These are phyloP conservation scores for Russula olivacea DNA, from an alignment of 768 basidiomycete species.

Conservation along the genomic window DNA sequence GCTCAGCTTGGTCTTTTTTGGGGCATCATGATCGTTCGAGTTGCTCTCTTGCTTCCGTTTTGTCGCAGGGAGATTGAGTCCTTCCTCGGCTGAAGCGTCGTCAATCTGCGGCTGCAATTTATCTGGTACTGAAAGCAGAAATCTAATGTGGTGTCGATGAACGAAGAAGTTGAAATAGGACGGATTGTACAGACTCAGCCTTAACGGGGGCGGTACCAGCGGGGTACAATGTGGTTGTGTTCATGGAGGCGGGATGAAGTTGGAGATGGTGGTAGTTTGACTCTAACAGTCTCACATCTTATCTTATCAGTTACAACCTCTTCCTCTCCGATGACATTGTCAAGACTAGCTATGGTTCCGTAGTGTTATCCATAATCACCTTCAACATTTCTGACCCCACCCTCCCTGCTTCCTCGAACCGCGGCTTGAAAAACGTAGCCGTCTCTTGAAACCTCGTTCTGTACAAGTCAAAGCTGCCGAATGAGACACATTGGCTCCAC, in stretches of 20 bases:
- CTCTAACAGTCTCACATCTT: not conserved
- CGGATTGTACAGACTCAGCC: conserved; percentile 38
- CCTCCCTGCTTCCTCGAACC: conserved; percentile 82
- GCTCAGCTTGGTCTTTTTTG: conserved; percentile 29
- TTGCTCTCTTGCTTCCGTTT: conserved; percentile 20
- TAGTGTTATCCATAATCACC: conserved; percentile 60
- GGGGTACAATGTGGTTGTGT: conserved; percentile 21
- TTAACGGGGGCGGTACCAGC: conserved; percentile 52
- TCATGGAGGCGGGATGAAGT: not conserved
- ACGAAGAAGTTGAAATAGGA: not conserved
- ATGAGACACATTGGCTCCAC: conserved; percentile 94
- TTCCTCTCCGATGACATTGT: not conserved
- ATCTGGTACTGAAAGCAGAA: conserved; percentile 33
- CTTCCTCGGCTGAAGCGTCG: conserved; percentile 62
- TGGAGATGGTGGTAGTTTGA: not conserved
- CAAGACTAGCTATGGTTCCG: not conserved
- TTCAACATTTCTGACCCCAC: conserved; percentile 88
- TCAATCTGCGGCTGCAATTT: conserved; percentile 33
- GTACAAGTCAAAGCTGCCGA: conserved; percentile 90
- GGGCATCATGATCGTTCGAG: conserved; percentile 26
- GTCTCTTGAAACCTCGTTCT: conserved; percentile 73
- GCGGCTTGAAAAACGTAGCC: conserved; percentile 70
- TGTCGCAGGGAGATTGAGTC: conserved; percentile 34
- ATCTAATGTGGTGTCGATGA: conserved; percentile 31
- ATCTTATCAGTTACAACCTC: conserved; percentile 9